phyloP scores from a whole-genome alignment of 139 green algal species.

The Volvox reticuliferus region DNA sequence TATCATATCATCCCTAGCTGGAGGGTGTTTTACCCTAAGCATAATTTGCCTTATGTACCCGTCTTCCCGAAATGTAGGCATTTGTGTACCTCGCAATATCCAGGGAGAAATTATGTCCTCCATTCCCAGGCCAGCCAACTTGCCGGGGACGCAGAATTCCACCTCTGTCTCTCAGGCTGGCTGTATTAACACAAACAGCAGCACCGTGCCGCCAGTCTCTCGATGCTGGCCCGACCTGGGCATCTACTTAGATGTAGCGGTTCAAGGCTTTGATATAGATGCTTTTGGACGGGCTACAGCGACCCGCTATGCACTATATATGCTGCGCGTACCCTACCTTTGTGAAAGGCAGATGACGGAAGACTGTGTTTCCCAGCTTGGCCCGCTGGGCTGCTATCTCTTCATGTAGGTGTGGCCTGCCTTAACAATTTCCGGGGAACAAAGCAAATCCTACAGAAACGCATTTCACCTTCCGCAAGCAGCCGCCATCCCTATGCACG shows the following conservation, averaged over 20 bases:
- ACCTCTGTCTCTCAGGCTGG: neutral
- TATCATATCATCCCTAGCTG: too few relatives aligned
- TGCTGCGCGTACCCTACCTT: constrained; percentile 24
- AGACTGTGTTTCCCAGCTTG: constrained; percentile 17
- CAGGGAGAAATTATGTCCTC: constrained; percentile 23
- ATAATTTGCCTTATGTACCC: neutral
- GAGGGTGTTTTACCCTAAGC: too few relatives aligned
- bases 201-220: neutral
- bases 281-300: constrained; percentile 20
- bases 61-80: neutral
- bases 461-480: neutral
- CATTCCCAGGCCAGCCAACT: neutral
- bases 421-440: neutral
- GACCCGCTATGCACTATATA: constrained; percentile 21
- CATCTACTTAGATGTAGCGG: constrained; percentile 22
- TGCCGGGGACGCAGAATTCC: constrained; percentile 7
- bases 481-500: neutral
- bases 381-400: constrained; percentile 39
- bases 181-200: constrained; percentile 3
- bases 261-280: constrained; percentile 27
- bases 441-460: neutral
- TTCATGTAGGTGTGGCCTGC: constrained; percentile 25
- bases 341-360: constrained; percentile 35
- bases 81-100: constrained; percentile 27
- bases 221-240: constrained; percentile 43